phyloP scores from a whole-genome alignment of 345 rosid species.

The Eucalyptus erythrocorys region DNA sequence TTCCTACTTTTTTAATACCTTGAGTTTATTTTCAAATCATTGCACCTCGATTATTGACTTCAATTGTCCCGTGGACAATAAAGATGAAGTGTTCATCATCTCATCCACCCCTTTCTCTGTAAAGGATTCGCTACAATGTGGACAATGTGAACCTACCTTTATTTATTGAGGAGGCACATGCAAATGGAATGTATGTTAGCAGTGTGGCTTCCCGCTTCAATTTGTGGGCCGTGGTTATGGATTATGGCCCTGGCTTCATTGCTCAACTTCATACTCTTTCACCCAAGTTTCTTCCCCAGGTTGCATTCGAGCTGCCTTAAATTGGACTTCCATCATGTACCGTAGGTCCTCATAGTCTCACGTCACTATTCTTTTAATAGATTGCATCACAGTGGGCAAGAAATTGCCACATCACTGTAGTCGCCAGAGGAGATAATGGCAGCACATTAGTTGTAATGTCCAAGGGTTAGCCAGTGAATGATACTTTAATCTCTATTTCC shows the following conservation, averaged over 20 bases:
- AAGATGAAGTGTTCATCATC: background rate
- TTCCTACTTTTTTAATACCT: background rate
- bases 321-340: background rate
- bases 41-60: background rate
- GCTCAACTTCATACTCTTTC: slow-evolving; percentile 75
- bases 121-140: slow-evolving; percentile 77
- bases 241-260: slow-evolving; percentile 78
- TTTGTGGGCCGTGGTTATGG: slow-evolving; percentile 91
- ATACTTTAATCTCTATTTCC: background rate
- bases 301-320: background rate
- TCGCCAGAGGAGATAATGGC: slow-evolving; percentile 82
- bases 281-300: slow-evolving; percentile 66
- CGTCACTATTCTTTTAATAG: background rate
- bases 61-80: background rate
- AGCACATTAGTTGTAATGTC: slow-evolving; percentile 90
- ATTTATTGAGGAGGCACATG: slow-evolving; percentile 72
- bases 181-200: slow-evolving; percentile 76
- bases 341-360: background rate
- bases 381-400: slow-evolving; percentile 57
- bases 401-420: slow-evolving; percentile 77
- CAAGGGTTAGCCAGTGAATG: slow-evolving; percentile 30
- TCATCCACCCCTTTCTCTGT: background rate
- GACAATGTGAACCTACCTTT: slow-evolving; percentile 56
- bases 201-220: slow-evolving; percentile 63
- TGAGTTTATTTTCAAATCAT: background rate